A percentile compares a stretch with the other conserved stretches of the same genome.
phyloP scores from a whole-genome alignment of 257 asterid species.

The Jaltomata sinuosa region DNA sequence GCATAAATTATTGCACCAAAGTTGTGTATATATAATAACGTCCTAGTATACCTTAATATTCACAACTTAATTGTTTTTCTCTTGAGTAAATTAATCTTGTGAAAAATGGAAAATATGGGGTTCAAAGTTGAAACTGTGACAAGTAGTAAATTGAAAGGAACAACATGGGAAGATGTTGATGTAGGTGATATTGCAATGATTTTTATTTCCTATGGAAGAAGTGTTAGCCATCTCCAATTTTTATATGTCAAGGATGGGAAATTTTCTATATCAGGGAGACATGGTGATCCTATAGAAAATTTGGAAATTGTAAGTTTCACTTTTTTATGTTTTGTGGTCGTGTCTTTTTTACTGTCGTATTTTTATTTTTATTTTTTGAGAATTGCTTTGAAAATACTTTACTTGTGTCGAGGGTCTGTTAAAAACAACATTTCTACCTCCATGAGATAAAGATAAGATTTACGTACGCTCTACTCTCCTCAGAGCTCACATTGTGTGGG shows the following conservation, averaged over 20 bases:
- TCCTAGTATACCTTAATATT: neutral
- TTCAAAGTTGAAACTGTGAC: neutral
- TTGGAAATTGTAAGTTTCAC: neutral
- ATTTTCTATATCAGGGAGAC: neutral
- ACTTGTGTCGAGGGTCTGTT: neutral
- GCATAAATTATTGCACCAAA: neutral
- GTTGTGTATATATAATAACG: neutral
- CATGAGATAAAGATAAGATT: fast-evolving
- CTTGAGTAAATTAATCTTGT: neutral
- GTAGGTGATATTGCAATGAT: neutral
- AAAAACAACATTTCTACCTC: neutral
- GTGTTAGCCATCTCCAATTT: neutral
- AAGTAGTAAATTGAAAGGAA: neutral
- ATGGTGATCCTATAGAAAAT: neutral
- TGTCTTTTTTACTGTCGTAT: neutral
- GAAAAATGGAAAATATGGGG: neutral
- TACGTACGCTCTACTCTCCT: neutral
- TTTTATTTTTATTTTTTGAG: neutral
- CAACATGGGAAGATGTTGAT: neutral
- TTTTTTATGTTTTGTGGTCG: fast-evolving
- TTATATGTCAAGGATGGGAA: neutral
- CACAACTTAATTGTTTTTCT: neutral
- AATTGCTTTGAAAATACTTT: neutral
- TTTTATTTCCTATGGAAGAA: neutral
- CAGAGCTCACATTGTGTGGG: neutral